Conservation (phyloP, 257 asterid species). For the Phtheirospermum japonicum region DNA sequence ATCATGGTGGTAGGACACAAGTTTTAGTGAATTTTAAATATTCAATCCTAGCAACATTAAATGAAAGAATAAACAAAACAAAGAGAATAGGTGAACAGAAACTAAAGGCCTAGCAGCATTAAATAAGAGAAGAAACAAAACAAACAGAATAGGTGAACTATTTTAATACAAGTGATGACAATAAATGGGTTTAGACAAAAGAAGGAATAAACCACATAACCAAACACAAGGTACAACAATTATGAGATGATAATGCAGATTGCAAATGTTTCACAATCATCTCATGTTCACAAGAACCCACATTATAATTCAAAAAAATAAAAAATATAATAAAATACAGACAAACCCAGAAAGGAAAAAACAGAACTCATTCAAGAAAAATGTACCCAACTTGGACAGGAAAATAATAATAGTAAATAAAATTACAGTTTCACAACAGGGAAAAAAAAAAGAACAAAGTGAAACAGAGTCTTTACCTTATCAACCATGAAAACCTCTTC, state of each 20-base stretch:
- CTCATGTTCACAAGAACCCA: too few relatives aligned
- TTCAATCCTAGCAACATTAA: slow-evolving; percentile 35
- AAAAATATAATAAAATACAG: background rate
- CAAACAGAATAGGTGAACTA: slow-evolving; percentile 3
- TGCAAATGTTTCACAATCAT: background rate
- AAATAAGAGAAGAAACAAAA: slow-evolving; percentile 27
- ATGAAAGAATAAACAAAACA: slow-evolving; percentile 24
- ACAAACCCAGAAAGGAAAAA: background rate
- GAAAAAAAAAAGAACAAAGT: background rate
- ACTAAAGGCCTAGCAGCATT: slow-evolving; percentile 37
- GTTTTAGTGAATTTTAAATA: too few relatives aligned
- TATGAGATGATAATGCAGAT: too few relatives aligned
- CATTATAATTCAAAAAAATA: too few relatives aligned
- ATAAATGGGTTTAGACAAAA: slow-evolving; percentile 22
- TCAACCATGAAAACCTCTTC: slow-evolving; percentile 70
- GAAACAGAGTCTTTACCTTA: slow-evolving; percentile 43
- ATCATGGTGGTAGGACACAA: too few relatives aligned
- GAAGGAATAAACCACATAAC: slow-evolving; percentile 25
- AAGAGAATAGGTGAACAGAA: too few relatives aligned
- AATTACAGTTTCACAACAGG: background rate
- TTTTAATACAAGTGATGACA: slow-evolving; percentile 24
- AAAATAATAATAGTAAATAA: background rate
- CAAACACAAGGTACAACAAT: slow-evolving; percentile 26
- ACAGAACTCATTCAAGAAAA: background rate
- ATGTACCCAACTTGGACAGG: background rate